Evolutionary conservation across 306 rosid species (phyloP), one percentile per base, ranked within the genome.

Genomic region (Cotoneaster glaucophyllus): DNA sequence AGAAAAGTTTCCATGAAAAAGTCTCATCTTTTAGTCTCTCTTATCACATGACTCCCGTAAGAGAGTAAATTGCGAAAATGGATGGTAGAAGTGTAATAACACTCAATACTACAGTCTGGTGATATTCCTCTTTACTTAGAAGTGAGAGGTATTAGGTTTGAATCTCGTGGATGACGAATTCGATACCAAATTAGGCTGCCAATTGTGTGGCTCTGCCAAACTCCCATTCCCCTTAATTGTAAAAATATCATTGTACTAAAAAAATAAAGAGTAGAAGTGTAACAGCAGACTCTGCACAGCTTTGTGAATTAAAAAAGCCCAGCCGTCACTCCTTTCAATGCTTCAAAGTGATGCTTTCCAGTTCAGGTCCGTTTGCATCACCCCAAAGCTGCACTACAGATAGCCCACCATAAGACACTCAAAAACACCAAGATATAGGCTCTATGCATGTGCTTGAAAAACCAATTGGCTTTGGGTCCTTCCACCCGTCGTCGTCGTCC

Each of bases 101-200:
- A 50, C 39, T 6, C 2, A 34, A 0, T 34, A 34, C 2, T 34
- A 34, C 8, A 0, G 0, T 34, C 0, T 6, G 39, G 0, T 6
- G 2, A 0, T 6, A 34, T 34, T 34, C 0, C 2, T 34, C 8
- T 6, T 32, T 34, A 34, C 8, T 34, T 34, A 1, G 8, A 34
- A 34, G 39, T 34, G 8, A 34, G 39, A 34, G 39, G 0, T 34
- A 0, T 6, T 34, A 34, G 8, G 2, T 34, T 34, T 6, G 8
- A 6, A 34, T 34, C 0, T 34, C 2, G 2, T 34, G 8, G 8
- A 34, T 34, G 39, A 0, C 8, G 2, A 34, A 34, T 34, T 34
- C 39, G 8, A 34, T 6, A 34, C 39, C 39, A 34, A 34, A 32
- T 32, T 32, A 32, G 37, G 8, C 1, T 32, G 37, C 8, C 0